Evolutionary conservation across 116 monocot species (phyloP), one percentile per base, ranked within the genome.

Genomic region (Dioscorea cayenensis): DNA sequence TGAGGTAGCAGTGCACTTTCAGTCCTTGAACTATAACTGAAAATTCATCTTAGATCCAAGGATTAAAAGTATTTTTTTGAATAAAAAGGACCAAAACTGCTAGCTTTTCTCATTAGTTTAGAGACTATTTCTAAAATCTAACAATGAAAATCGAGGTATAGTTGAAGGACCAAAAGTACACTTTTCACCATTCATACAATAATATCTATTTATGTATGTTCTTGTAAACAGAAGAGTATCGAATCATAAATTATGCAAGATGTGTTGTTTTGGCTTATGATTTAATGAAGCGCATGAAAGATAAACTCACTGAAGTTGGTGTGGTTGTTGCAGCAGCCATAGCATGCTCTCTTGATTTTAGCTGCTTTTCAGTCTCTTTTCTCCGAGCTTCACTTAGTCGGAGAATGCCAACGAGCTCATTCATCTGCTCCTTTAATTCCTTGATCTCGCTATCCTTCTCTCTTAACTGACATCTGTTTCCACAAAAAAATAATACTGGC

Each of bases 371-470:
- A 12, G 81, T 69, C 78, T 97, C 93, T 72, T 82, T 90, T 74
- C 97, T 92, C 18, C 81, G 69, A 66, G 81, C 83, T 90, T 97
- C 93, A 74, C 88, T 92, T 51, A 82, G 92, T 62, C 79, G 85
- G 18, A 97, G 81, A 67, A 97, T 80, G 60, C 71, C 71, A 50
- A 97, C 76, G 65, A 97, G 90, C 72, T 92, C 93, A 62, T 81
- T 88, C 62, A 90, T 28, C 71, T 97, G 88, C 70, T 88, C 97
- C 74, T 89, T 90, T n/a, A 88, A 36, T 76, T 97, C 97, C 73
- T 88, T 84, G 28, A 80, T 83, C 75, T 97, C 93, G 37, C 81
- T 80, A 64, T 93, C 88, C 51, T 80, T 93, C 72, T 93, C 97
- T 68, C 79, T 77, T 61, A 86, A 64, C 52, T 84, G 88, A 79